Conservation (phyloP, 2,329 filamentous ascomycete genomes). For the Alternaria triticimaculans region DNA sequence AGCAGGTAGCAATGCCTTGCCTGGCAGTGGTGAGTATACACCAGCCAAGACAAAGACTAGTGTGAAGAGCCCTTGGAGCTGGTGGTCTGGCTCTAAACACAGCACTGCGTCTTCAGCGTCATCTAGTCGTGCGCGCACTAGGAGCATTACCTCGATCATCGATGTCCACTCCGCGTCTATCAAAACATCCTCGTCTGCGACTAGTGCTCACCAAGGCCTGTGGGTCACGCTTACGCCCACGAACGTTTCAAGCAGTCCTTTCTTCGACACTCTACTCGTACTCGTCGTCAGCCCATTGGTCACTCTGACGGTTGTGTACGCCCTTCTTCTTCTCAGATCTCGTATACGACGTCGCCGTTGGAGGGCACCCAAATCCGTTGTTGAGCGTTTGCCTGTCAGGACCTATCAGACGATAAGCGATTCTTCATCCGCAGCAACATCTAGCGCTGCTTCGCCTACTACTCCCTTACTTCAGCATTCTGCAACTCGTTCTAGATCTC, state of each 20-base stretch:
- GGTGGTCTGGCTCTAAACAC: constrained; percentile 32
- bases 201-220: constrained; percentile 72
- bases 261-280: constrained; percentile 95
- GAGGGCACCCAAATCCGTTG: constrained; percentile 96
- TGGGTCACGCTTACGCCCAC: constrained; percentile 97
- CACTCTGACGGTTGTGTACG: constrained; percentile 91
- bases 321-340: constrained; percentile 83
- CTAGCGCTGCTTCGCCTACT: constrained; percentile 71
- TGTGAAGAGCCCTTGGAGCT: constrained; percentile 15
- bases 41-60: constrained; percentile 31
- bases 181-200: constrained; percentile 23
- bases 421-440: constrained; percentile 66
- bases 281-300: constrained; percentile 94
- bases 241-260: constrained; percentile 84
- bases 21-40: constrained; percentile 29
- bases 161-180: constrained; percentile 25
- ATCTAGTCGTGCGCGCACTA: constrained; percentile 13
- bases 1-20: constrained; percentile 54
- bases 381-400: constrained; percentile 90
- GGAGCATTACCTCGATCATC: constrained; percentile 27
- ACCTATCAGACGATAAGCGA: constrained; percentile 87
- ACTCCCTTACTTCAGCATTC: constrained; percentile 75
- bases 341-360: constrained; percentile 88
- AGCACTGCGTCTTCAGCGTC: constrained; percentile 23
- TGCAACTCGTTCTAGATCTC: constrained; percentile 32